Evolutionary conservation across 768 basidiomycete species (phyloP), one percentile per base, ranked within the genome.

Genomic region (Russula earlei): DNA sequence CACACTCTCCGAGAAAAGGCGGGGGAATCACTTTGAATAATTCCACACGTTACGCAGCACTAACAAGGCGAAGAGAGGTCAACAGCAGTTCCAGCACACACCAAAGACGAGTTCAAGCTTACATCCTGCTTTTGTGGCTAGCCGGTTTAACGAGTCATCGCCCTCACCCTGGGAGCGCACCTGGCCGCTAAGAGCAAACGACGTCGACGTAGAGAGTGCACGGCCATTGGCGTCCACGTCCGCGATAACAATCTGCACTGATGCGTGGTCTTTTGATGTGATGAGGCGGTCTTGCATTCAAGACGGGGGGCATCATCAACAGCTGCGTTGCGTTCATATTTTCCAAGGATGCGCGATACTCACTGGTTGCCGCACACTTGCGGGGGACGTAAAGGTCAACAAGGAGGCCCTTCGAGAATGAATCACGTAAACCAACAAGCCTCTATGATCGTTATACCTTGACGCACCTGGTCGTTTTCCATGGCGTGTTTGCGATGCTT

Each of bases 341-440:
- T 29, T 42, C 42, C 20, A 37, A 19, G 8, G 37, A 22, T 19
- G 36, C 15, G 19, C 15, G n/a, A 31, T 56, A 82, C 90, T 70
- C 69, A 96, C 93, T 94, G 66, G 93, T 95, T 52, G 94, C 93
- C 70, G 92, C 83, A 73, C 96, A 98, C 75, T 98, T 98, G 81
- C 96, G 91, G 74, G 96, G 96, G 69, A 98, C 94, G 78, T 99
- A 99, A 75, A 99, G 93, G 81, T 98, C 96, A 70, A 99, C 96
- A 72, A 99, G 94, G 71, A 90, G 79, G 76, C 96, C 95, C 91
- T 96, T 49, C 2, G n/a, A n/a, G n/a, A 9, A 19, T 25, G 9
- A 43, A n/a, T 10, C 4, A 22, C 3, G n/a, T 47, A 4, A 48
- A 44, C 54, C 20, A 17, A 36, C 46, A 5, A 15, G 19, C 20